Evolutionary conservation across 306 rosid genomes (phyloP), one percentile per base, ranked within the genome.

Genomic region (Prunus davidiana): DNA sequence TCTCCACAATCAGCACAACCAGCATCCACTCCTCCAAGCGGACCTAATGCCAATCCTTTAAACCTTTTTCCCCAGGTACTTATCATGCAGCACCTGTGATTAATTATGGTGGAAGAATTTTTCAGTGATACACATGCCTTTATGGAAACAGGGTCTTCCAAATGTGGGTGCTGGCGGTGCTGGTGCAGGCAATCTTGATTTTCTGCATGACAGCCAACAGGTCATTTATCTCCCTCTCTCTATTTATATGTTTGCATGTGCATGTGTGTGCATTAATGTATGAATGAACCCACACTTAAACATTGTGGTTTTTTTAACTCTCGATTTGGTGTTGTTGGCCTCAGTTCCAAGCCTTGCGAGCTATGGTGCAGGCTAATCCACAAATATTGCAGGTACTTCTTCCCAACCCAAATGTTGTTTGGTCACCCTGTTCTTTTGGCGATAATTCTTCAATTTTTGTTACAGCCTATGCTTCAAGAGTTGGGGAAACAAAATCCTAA

Each of bases 391-490:
- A 95, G 98, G 98, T 95, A 64, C 74, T 52, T 58, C 74, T 80
- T 41, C 55, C 66, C 51, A 47, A 15, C 49, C 76, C 51, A 30
- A 1, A 52, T 73, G 50, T 32, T 64, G 6, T 73, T 71, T 32
- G 73, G 6, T 43, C 9, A 60, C 51, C 8, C 38, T 74, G 51
- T 47, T 55, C 65, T 15, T 18, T 30, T 67, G 54, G 15, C 56
- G 54, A 71, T 63, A 54, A 77, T 61, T 76, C 67, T 79, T 24
- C 58, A 77, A 34, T 55, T 76, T n/a, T 80, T 83, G 56, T 69
- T 80, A 72, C 89, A 95, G 97, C 97, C 98, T 72, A 95, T 95
- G 97, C 96, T 95, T 76, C 98, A 92, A 76, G 98, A 92, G 84
- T 89, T 95, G 60, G 98, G 97, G 68, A 95, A 92, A 82, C 98